phyloP scores from a whole-genome alignment of 768 basidiomycete genomes.

The Cystobasidium tubakii region DNA sequence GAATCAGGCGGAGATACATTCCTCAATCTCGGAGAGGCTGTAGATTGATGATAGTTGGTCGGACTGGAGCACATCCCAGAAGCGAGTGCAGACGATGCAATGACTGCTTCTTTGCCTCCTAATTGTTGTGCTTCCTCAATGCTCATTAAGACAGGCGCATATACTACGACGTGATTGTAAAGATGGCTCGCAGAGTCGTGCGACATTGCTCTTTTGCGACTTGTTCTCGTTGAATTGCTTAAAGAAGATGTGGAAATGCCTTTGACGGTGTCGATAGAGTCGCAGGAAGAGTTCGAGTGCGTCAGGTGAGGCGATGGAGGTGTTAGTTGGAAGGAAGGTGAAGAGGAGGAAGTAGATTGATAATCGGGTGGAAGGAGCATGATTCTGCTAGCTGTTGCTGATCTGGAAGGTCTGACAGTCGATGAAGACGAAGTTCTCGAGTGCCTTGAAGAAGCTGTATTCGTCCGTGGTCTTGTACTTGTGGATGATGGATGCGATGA shows the following conservation, averaged over 20 bases:
- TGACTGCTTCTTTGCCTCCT: constrained; percentile 33
- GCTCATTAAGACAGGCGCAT: constrained; percentile 32
- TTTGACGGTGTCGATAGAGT: constrained; percentile 33
- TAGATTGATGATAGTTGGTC: neutral
- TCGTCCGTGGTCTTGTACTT: neutral
- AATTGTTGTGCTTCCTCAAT: constrained; percentile 27
- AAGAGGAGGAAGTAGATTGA: neutral
- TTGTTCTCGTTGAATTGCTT: neutral
- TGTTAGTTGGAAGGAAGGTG: neutral
- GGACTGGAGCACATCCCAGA: constrained; percentile 8
- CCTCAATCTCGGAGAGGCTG: neutral
- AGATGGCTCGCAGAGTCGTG: neutral
- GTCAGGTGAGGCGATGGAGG: constrained; percentile 7
- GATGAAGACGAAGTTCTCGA: constrained; percentile 26
- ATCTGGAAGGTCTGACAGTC: constrained; percentile 14
- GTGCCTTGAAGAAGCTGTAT: constrained; percentile 3
- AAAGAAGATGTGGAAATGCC: neutral
- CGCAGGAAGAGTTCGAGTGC: neutral
- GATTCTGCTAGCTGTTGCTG: constrained; percentile 27
- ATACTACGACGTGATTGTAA: constrained; percentile 17
- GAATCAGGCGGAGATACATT: neutral
- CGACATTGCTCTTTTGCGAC: constrained; percentile 11
- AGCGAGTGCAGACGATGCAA: constrained; percentile 4
- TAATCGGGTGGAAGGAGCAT: constrained; percentile 32
- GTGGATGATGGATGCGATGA: neutral